Percentiles rank a stretch among this genome's conserved stretches.
Conservation (phyloP, 208 protist genomes). For the Porcisia deanei region DNA sequence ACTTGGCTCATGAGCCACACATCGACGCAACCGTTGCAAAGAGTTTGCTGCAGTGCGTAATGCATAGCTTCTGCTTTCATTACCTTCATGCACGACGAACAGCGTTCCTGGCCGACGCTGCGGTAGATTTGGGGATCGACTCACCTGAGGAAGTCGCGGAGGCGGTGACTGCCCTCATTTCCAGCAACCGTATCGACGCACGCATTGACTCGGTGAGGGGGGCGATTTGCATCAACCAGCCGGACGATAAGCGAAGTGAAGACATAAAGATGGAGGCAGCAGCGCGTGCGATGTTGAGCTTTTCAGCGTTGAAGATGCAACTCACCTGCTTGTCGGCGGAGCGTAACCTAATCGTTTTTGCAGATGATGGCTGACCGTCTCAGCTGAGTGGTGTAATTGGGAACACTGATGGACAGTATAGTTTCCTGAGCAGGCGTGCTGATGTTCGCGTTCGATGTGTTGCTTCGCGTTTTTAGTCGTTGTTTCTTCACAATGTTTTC, state of each 20-base stretch:
- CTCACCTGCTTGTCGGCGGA: conserved; percentile 20
- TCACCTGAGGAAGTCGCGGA: conserved; percentile 8
- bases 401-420: neutral
- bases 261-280: conserved; percentile 11
- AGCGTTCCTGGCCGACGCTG: conserved; percentile 22
- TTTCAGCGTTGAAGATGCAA: conserved; percentile 23
- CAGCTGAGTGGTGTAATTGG: neutral
- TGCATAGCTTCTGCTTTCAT: conserved; percentile 39
- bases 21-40: conserved; percentile 5
- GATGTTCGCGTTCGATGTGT: neutral
- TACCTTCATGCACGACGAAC: conserved; percentile 19
- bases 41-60: conserved; percentile 29
- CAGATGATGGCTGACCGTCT: conserved; percentile 2
- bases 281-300: conserved; percentile 13
- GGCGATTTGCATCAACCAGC: conserved; percentile 3
- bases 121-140: conserved; percentile 16
- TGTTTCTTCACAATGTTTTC: neutral
- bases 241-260: neutral
- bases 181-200: conserved; percentile 13
- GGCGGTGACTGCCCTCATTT: conserved; percentile 13
- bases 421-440: neutral
- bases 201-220: conserved; percentile 24
- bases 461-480: neutral
- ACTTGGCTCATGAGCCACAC: conserved; percentile 18
- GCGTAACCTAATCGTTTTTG: conserved; percentile 27